phyloP scores from a whole-genome alignment of 2,329 filamentous ascomycete species.

The Biscogniauxia mediterranea region DNA sequence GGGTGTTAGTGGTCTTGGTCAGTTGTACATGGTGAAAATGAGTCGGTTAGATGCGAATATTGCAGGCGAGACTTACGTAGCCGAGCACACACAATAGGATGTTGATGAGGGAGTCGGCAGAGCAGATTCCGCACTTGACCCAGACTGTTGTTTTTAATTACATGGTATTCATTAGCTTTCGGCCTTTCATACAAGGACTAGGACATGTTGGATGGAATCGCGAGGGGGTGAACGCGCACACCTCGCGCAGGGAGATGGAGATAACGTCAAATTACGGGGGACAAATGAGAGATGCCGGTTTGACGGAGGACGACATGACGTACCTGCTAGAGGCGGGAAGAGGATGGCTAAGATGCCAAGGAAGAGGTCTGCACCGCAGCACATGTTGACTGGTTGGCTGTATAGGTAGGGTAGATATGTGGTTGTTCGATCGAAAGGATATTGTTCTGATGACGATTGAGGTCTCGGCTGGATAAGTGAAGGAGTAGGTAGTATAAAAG shows the following conservation, averaged over 20 bases:
- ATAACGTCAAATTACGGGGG: neutral
- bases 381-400: constrained; percentile 42
- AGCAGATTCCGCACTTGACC: constrained; percentile 94
- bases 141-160: constrained; percentile 62
- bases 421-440: neutral
- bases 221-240: neutral
- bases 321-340: constrained; percentile 65
- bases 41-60: constrained; percentile 16
- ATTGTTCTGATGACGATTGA: neutral
- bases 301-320: constrained; percentile 30
- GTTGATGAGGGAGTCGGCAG: constrained; percentile 91
- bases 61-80: constrained; percentile 45
- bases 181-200: neutral
- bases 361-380: constrained; percentile 60
- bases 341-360: constrained; percentile 62
- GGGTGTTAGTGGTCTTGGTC: constrained; percentile 26
- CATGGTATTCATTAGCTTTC: constrained; percentile 30
- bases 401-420: neutral
- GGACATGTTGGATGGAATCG: constrained; percentile 2
- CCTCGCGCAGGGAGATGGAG: neutral
- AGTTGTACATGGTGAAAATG: constrained; percentile 19
- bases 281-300: neutral
- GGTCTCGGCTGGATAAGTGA: no score
- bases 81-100: constrained; percentile 81
- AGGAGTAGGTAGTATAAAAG: neutral